Conservation (phyloP, 129 eudicot species). For the Flaveria robusta region DNA sequence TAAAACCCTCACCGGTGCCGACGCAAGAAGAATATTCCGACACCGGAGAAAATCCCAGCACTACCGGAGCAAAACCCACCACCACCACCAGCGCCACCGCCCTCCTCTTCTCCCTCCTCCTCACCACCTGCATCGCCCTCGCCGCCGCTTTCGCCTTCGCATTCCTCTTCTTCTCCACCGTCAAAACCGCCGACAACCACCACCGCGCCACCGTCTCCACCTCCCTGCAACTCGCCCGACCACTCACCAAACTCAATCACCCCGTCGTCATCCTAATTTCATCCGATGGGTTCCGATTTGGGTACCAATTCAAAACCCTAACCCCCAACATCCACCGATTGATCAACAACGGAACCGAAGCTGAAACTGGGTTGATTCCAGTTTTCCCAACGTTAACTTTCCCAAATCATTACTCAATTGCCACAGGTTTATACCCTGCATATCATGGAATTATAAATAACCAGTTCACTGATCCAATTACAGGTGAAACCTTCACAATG, state of each 20-base stretch:
- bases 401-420: conserved; percentile 81
- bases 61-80: conserved; percentile 27
- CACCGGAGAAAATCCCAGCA: conserved; percentile 22
- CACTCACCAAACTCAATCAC: conserved; percentile 52
- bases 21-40: conserved; percentile 22
- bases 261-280: conserved; percentile 60
- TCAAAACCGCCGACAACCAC: conserved; percentile 17
- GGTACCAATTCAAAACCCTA: conserved; percentile 69
- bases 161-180: conserved; percentile 40
- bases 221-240: conserved; percentile 41
- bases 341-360: conserved; percentile 75
- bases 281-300: conserved; percentile 75
- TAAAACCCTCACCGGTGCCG: conserved; percentile 41
- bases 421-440: conserved; percentile 74
- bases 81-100: conserved; percentile 5
- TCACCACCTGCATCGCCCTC: conserved; percentile 46
- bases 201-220: conserved; percentile 8
- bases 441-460: conserved; percentile 68
- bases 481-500: conserved; percentile 53
- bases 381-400: conserved; percentile 75
- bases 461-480: conserved; percentile 48
- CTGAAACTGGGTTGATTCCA: conserved; percentile 62
- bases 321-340: conserved; percentile 63
- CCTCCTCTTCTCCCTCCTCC: conserved; percentile 34
- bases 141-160: conserved; percentile 57